phyloP scores from a whole-genome alignment of 2,329 filamentous ascomycete species.

The Aspergillus ruber region DNA sequence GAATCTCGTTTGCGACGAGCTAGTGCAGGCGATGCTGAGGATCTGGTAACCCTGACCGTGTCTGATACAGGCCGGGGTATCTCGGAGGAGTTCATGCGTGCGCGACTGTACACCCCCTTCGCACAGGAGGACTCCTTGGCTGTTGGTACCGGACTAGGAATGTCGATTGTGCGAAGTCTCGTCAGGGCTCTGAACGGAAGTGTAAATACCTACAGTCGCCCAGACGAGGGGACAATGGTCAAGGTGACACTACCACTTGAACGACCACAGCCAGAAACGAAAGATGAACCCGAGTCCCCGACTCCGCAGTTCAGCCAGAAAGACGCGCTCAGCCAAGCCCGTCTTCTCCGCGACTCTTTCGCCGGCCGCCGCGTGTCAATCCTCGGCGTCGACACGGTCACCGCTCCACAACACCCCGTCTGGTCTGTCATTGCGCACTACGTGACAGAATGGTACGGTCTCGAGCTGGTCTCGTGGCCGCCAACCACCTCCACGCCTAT shows the following conservation, averaged over 20 bases:
- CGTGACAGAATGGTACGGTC: slow-evolving; percentile 31
- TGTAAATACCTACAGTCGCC: slow-evolving; percentile 51
- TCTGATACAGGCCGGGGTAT: slow-evolving; percentile 63
- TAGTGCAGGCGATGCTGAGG: slow-evolving; percentile 21
- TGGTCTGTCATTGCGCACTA: slow-evolving; percentile 26
- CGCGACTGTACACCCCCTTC: slow-evolving; percentile 53
- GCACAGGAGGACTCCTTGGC: slow-evolving; percentile 56
- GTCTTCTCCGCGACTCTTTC: slow-evolving; percentile 20
- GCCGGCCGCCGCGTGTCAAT: slow-evolving; percentile 23
- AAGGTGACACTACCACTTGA: slow-evolving; percentile 43
- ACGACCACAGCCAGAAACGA: slow-evolving; percentile 14
- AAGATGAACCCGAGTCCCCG: slow-evolving; percentile 14
- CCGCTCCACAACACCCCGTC: slow-evolving; percentile 11
- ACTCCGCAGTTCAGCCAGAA: slow-evolving; percentile 10
- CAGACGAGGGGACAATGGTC: slow-evolving; percentile 51
- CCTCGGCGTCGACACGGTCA: slow-evolving; percentile 18
- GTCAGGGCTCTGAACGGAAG: slow-evolving; percentile 54
- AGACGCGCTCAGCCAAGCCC: slow-evolving; percentile 17
- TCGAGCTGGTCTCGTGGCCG: slow-evolving; percentile 28
- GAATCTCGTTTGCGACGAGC: slow-evolving; percentile 26
- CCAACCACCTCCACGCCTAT: slow-evolving; percentile 13
- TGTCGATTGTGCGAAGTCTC: slow-evolving; percentile 59
- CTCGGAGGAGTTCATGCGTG: slow-evolving; percentile 54
- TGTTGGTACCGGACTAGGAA: slow-evolving; percentile 47
- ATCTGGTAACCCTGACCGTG: slow-evolving; percentile 42